phyloP scores from a whole-genome alignment of 305 asterid genomes.

The Euphrasia arctica region DNA sequence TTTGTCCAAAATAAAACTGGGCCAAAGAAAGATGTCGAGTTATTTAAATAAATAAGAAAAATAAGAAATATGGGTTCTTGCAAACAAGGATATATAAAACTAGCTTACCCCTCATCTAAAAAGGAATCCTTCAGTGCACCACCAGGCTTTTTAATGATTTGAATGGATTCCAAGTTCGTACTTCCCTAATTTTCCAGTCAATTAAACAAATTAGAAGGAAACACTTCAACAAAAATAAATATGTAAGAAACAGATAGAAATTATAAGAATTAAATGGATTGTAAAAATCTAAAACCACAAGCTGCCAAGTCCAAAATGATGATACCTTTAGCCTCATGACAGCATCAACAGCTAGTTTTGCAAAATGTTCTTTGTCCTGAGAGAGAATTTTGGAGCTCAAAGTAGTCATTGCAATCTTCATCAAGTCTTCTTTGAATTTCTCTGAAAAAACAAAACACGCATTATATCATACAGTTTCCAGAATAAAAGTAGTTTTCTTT shows the following conservation, averaged over 20 bases:
- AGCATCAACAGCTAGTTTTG: conserved; percentile 80
- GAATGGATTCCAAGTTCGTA: conserved; percentile 86
- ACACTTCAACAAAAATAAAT: background rate
- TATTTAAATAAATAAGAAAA: background rate
- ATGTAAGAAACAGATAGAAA: background rate
- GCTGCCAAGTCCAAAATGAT: conserved; percentile 20
- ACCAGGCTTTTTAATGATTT: conserved; percentile 88
- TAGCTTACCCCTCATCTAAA: conserved; percentile 77
- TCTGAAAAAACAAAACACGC: conserved; percentile 38
- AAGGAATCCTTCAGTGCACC: conserved; percentile 84
- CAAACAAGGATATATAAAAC: background rate
- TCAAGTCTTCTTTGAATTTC: conserved; percentile 67
- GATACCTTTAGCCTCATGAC: conserved; percentile 87
- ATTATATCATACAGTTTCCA: background rate
- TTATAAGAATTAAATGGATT: background rate
- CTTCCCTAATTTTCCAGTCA: conserved; percentile 58
- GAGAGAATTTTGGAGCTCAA: conserved; percentile 93
- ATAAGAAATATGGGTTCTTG: background rate
- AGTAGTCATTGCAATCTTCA: conserved; percentile 94
- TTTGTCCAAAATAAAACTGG: conserved; percentile 90
- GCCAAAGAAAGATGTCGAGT: conserved; percentile 4
- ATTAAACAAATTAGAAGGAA: conserved; percentile 6
- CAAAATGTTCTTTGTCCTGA: conserved; percentile 92
- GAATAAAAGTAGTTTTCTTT: no score
- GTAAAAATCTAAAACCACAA: conserved; percentile 3